Conservation (phyloP, 495 filamentous ascomycete species). For the Collariella sp. region DNA sequence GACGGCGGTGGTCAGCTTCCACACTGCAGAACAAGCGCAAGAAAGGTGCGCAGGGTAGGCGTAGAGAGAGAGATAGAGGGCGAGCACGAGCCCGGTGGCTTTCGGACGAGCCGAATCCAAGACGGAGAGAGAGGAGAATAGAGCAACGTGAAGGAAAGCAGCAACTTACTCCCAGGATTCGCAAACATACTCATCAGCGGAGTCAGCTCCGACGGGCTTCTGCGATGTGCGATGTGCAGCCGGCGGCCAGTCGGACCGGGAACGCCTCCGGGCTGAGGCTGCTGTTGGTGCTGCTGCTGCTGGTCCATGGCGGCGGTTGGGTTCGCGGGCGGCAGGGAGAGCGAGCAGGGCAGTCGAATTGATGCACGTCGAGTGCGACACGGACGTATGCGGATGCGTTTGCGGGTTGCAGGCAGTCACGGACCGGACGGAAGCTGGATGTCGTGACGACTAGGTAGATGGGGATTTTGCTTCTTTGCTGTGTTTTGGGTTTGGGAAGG, state of each 20-base stretch:
- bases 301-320: conserved; percentile 59
- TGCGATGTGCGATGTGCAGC: conserved; percentile 93
- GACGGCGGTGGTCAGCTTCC: conserved; percentile 24
- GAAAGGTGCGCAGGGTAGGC: neutral
- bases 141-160: neutral
- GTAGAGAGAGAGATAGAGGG: neutral
- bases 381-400: conserved; percentile 9
- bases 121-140: neutral
- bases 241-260: conserved; percentile 80
- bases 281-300: conserved; percentile 45
- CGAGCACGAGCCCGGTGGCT: neutral
- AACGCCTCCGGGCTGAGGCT: conserved; percentile 52
- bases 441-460: neutral
- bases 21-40: neutral
- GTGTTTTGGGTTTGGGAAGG: conserved; percentile 7
- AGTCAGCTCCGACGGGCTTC: conserved; percentile 95
- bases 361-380: conserved; percentile 47
- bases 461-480: conserved; percentile 4
- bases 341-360: conserved; percentile 7
- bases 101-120: neutral
- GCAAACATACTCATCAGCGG: conserved; percentile 92
- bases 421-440: conserved; percentile 5
- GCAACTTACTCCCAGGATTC: conserved; percentile 46
- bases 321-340: conserved; percentile 14
- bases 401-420: conserved; percentile 7